A percentile compares a stretch with the other conserved stretches of the same genome.
Evolutionary conservation across 345 rosid genomes (phyloP).

Genomic region (Crucihimalaya himalaica): DNA sequence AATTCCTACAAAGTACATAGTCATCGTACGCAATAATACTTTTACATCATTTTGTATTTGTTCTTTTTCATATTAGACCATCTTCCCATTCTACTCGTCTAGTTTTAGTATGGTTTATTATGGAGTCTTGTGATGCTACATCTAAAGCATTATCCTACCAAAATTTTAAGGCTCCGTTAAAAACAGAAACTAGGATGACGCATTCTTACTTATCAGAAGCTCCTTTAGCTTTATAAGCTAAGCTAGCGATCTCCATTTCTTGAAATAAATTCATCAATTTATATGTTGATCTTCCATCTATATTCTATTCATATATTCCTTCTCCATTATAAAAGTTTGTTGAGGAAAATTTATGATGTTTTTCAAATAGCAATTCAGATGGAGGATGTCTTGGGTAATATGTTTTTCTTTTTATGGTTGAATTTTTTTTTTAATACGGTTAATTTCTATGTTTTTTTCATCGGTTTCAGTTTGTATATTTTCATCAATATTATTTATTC

Average conservation of each 20-base stretch:
- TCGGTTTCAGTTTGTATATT: too few relatives aligned
- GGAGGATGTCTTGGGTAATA: too few relatives aligned
- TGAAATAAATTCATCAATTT: neutral
- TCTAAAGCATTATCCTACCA: neutral
- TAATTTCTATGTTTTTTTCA: too few relatives aligned
- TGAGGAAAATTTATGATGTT: too few relatives aligned
- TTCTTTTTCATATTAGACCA: neutral
- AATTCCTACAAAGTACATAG: neutral
- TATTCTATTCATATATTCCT: neutral
- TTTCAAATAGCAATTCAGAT: too few relatives aligned
- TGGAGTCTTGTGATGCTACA: neutral
- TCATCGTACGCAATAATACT: neutral
- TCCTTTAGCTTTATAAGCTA: neutral
- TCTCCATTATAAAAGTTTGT: too few relatives aligned
- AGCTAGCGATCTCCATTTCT: neutral
- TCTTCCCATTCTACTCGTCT: neutral
- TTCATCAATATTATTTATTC: too few relatives aligned
- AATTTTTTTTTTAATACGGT: too few relatives aligned
- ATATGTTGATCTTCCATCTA: neutral
- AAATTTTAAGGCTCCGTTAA: neutral
- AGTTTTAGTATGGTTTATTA: neutral
- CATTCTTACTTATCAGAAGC: neutral
- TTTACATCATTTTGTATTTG: neutral
- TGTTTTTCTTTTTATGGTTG: too few relatives aligned
- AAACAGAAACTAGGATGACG: neutral